Evolutionary conservation across 108 stramenopile species (phyloP).

Genomic region (Aurantiochytrium sp.): DNA sequence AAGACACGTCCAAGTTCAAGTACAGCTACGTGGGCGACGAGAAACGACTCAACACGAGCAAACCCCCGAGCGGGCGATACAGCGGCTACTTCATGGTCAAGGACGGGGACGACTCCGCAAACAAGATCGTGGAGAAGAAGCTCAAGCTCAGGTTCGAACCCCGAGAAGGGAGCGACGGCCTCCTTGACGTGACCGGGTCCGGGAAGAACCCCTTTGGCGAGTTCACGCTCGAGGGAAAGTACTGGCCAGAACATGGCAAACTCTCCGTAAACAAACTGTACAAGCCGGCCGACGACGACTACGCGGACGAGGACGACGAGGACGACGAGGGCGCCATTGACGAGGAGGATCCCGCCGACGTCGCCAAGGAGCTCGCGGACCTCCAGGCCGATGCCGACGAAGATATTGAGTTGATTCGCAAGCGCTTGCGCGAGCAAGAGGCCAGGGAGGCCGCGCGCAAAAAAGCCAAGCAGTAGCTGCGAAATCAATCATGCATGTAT

Average conservation of each 20-base stretch:
- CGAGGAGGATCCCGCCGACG: neutral
- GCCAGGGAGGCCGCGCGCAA: neutral
- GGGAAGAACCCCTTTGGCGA: constrained; percentile 20
- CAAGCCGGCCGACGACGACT: constrained; percentile 12
- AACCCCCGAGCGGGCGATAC: neutral
- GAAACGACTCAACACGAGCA: neutral
- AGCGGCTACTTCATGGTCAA: neutral
- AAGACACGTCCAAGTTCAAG: constrained; percentile 24
- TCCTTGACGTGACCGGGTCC: neutral
- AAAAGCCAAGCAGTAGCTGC: neutral
- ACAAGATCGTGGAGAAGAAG: neutral
- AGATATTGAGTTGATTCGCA: neutral
- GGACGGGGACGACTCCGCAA: neutral
- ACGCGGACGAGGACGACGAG: constrained; percentile 12
- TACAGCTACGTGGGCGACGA: neutral
- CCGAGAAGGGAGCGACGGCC: neutral
- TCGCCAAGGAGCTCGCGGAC: constrained; percentile 16
- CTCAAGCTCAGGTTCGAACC: neutral
- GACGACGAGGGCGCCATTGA: constrained; percentile 12
- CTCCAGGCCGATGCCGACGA: neutral
- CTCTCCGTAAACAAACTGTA: neutral
- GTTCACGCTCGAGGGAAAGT: neutral
- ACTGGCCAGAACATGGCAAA: neutral
- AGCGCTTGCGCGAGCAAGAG: constrained; percentile 1
- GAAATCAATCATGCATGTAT: neutral